phyloP scores from a whole-genome alignment of 2,329 filamentous ascomycete species.

The Colletotrichum lupini region DNA sequence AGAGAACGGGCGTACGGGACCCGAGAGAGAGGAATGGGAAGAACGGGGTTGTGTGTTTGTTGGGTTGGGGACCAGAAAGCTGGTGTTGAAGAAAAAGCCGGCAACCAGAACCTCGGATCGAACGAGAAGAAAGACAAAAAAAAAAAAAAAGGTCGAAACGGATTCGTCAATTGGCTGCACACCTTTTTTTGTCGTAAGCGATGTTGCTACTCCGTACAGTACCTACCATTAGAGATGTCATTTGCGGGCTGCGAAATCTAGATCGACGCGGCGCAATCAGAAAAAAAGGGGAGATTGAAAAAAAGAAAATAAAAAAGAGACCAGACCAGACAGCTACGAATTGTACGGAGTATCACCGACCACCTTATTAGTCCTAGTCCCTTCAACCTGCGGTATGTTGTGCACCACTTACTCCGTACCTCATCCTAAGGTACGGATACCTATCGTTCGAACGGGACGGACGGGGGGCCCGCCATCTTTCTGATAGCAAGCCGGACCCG shows the following conservation, averaged over 20 bases:
- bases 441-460: not conserved
- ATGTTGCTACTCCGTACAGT: not conserved
- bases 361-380: not conserved
- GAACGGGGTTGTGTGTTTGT: not conserved
- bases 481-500: conserved; percentile 26
- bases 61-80: not conserved
- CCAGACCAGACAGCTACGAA: not conserved
- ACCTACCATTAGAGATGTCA: not conserved
- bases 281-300: not conserved
- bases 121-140: not conserved
- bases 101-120: conserved; percentile 32
- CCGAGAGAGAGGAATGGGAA: not conserved
- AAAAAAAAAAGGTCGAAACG: conserved; percentile 1
- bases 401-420: not conserved
- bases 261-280: not conserved
- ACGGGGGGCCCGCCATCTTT: conserved; percentile 5
- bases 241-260: not conserved
- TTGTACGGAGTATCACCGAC: too few relatives aligned
- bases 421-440: not conserved
- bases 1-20: not conserved
- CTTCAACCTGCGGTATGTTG: not conserved
- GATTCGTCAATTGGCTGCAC: conserved; percentile 12
- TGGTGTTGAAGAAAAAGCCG: conserved; percentile 23
- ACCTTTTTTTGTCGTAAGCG: not conserved
- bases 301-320: not conserved